Base-by-base conservation (phyloP, 495 filamentous ascomycete genomes). In the Hypoxylon perforatum region DNA sequence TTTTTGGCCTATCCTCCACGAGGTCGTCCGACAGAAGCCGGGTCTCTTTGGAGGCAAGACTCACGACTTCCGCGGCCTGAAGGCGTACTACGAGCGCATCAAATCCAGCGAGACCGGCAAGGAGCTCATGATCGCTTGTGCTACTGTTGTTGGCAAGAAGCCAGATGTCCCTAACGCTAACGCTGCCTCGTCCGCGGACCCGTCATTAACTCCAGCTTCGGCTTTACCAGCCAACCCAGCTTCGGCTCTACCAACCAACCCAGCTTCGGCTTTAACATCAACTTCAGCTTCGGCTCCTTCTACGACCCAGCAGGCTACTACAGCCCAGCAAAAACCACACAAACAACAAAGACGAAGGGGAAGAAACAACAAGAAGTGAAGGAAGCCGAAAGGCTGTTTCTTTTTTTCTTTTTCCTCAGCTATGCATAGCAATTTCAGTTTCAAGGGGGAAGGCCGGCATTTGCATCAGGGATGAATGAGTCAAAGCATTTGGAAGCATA, bases 1-100 rank as follows among this genome's bases (percentile, higher is more conserved):
- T 0, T 77, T 92, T 9, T 93, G 88, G 88, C 91, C 91, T 0
- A 81, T 91, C 9, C 75, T 94, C 39, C 74, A 88, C 49, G 83
- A 88, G 25, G 82, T 91, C 9, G 76, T 86, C 6, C 45, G 50
- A 23, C 72, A 18, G 3, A 65, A 60, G 60, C 0, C 54, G 55
- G 14, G 23, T 45, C 19, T 58, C 6, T 72, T 73, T 25, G 70
- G 50, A 50, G 63, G 41, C 56, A 65, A 69, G 36, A 63, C n/a
- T n/a, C n/a, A 63, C 17, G 67, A 53, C 4, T 82, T 82, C 46
- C 75, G 76, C 18, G 79, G 77, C n/a, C 53, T 90, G n/a, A 62
- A 65, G n/a, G 77, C 73, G 33, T 90, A 90, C 63, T 85, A 88
- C 63, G 65, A 72, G 0, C 78, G 79, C 12, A 80, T 89, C 19